Base-by-base conservation (phyloP, 2,329 filamentous ascomycete genomes). In the Nemania serpens region DNA sequence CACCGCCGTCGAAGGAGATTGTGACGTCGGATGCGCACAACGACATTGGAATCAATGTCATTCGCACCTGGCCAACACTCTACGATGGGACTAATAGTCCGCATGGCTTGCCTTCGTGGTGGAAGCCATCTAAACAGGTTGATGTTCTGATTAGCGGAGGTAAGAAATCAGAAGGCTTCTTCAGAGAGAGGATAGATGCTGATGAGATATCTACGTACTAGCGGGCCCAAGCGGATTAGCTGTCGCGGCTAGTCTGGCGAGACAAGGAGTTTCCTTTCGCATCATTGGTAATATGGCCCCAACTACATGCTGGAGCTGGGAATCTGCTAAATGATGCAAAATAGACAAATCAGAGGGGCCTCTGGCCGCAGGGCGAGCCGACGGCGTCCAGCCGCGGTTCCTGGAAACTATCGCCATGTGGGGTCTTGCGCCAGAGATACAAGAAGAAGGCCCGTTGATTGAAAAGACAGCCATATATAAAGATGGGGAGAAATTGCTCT, bases 71-170 rank as follows among this genome's bases (percentile, higher is more conserved):
- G 71, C 72, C 73, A 6, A 70, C 69, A 4, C 33, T 74, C 2
- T 70, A 71, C 43, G 59, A 73, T 54, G 71, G 72, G 2, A 70
- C 71, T 1, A 68, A 73, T n/a, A 67, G 41, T 25, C 72, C 71
- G 12, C 67, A 73, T 45, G 70, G 67, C 0, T 36, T 67, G 1
- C 71, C 71, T 1, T 53, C 63, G 0, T 72, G 68, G 72, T 72
- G 70, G 70, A 67, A 64, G 5, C 69, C 69, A 33, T 25, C 56
- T 34, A 61, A 62, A 29, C 66, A 75, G 33, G 73, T 75, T 9
- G 73, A 75, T 62, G 73, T 75, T 11, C 58, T 75, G 10, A 75
- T 75, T 47, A 68, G 67, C 49, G 74, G 74, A 62, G 74, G 74
- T 75, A 67, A 42, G 66, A 41, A 53, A 34, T 22, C 34, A 13